Evolutionary conservation across 2,329 filamentous ascomycete genomes (phyloP).

Genomic region (Albophoma yamanashiensis): DNA sequence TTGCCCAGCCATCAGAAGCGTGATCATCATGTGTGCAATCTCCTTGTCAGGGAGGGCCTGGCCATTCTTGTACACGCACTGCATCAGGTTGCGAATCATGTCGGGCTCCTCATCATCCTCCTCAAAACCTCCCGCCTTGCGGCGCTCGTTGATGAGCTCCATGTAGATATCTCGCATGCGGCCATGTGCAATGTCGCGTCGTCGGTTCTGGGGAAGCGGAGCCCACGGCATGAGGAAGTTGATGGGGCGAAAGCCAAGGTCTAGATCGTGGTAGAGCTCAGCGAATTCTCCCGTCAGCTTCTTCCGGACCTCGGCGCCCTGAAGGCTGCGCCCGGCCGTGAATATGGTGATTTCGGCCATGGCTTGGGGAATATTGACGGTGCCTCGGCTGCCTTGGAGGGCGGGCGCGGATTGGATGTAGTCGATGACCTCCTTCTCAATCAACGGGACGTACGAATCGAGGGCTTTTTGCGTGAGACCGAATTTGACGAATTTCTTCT

Average conservation of each 20-base stretch:
- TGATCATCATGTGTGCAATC: too few relatives aligned
- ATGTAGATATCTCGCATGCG: too few relatives aligned
- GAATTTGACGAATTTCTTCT: constrained; percentile 75
- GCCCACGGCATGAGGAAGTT: constrained; percentile 78
- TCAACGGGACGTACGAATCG: constrained; percentile 57
- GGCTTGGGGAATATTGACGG: constrained; percentile 47
- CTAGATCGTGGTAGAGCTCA: constrained; percentile 68
- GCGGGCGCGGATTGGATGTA: constrained; percentile 48
- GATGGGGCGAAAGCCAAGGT: constrained; percentile 64
- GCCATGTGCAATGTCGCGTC: constrained; percentile 39
- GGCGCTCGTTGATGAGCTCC: too few relatives aligned
- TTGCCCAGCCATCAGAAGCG: constrained; percentile 54
- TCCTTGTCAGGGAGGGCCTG: too few relatives aligned
- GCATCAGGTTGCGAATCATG: too few relatives aligned
- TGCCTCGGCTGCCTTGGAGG: constrained; percentile 50
- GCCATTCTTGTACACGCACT: too few relatives aligned
- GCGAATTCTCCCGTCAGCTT: constrained; percentile 64
- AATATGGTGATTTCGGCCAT: constrained; percentile 74
- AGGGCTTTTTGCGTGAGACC: constrained; percentile 57
- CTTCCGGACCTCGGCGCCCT: constrained; percentile 65
- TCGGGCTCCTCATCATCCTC: too few relatives aligned
- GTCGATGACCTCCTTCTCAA: constrained; percentile 55
- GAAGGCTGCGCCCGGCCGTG: constrained; percentile 66
- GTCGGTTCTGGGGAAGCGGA: constrained; percentile 59
- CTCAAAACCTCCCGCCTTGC: too few relatives aligned